Evolutionary conservation across 2,329 filamentous ascomycete genomes (phyloP), one percentile per base, ranked within the genome.

Genomic region (Sporothrix schenckii): DNA sequence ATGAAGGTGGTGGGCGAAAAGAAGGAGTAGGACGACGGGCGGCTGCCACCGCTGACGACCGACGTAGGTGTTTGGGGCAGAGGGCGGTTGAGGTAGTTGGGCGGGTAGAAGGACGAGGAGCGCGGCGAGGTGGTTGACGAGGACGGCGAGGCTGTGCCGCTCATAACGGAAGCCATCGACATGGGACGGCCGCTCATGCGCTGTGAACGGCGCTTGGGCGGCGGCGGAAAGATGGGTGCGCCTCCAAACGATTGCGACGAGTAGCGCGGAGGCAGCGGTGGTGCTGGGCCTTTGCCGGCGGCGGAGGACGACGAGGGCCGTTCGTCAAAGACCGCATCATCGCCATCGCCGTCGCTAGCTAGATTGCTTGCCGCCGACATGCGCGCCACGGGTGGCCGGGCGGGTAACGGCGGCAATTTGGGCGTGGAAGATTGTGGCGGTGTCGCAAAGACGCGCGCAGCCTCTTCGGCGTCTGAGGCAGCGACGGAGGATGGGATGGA

Each of bases 1-100:
- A 52, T 49, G 39, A 49, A 30, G 2, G 66, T 34, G 1, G 52
- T 49, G 14, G 70, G 47, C 53, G 70, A 71, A 4, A 65, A 58
- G 54, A 69, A 69, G 53, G 49, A 71, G 41, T 58, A 68, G 14
- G 67, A 65, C 11, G 70, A 47, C 4, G 60, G 54, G 0, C 58
- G 70, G 11, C 70, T 68, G 66, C 58, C 60, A 21, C 70, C 66
- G 53, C 39, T 39, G n/a, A 68, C 50, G 4, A 52, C 60, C 24
- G 60, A 56, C 2, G 70, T 69, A 13, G 70, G 70, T 3, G 70
- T 71, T 50, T 71, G 70, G 1, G 70, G 70, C 27, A 70, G 53
- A 3, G 70, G 52, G 14, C 67, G 70, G 70, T 69, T 69, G 19
- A 69, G 67, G 61, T 67, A 69, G 53, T 19, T 44, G 52, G 54